Conservation (phyloP, 495 filamentous ascomycete genomes). For the Glonium stellatum region DNA sequence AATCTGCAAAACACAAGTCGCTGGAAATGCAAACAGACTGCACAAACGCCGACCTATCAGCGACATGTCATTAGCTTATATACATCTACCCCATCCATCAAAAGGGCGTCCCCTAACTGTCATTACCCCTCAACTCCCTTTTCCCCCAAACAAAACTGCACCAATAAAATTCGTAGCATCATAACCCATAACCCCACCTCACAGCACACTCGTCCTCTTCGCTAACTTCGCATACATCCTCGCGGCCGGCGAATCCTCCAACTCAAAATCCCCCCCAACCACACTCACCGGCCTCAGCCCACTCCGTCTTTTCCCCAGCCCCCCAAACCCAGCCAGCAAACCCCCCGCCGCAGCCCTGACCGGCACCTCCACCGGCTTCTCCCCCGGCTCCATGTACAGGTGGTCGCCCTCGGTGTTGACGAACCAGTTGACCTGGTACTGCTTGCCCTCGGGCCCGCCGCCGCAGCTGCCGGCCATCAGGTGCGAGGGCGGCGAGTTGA, state of each 20-base stretch:
- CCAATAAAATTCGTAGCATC: no score
- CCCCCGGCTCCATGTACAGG: conserved; percentile 30
- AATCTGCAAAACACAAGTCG: no score
- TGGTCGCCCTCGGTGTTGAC: conserved; percentile 43
- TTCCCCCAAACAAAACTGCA: no score
- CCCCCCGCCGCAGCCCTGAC: background rate
- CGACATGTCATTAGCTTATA: no score
- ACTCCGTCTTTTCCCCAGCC: background rate
- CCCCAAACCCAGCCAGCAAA: background rate
- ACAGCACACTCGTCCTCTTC: conserved; percentile 27
- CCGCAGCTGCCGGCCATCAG: conserved; percentile 57
- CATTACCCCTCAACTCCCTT: no score
- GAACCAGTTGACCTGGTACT: conserved; percentile 55
- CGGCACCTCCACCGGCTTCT: background rate
- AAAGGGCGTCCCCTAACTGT: no score
- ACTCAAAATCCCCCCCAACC: conserved; percentile 11
- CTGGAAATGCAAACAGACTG: no score
- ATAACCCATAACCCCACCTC: background rate
- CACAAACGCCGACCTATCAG: no score
- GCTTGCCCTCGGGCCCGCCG: conserved; percentile 47
- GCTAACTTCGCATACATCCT: conserved; percentile 21
- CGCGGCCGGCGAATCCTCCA: conserved; percentile 4
- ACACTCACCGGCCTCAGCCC: conserved; percentile 7
- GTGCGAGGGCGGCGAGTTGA: conserved; percentile 57
- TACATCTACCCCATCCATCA: no score